Evolutionary conservation across 2,329 filamentous ascomycete genomes (phyloP), one percentile per base, ranked within the genome.

Genomic region (Xenoacremonium recifei): DNA sequence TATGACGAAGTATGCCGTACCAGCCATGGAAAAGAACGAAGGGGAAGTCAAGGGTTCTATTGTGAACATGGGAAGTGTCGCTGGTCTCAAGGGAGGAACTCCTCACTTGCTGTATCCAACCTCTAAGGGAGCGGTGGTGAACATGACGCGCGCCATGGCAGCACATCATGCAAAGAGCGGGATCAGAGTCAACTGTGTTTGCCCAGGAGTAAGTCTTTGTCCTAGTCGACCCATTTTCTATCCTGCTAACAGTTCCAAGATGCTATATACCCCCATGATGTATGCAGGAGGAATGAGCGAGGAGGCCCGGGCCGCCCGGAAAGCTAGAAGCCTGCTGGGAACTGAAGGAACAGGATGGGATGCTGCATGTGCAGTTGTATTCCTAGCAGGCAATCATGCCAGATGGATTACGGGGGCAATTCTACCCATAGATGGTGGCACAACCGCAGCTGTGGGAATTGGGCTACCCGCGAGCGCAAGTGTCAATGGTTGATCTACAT

Each of bases 41-140:
- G 67, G 67, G 0, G 67, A 73, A 25, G 54, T 64, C 39, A 66
- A 68, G 40, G 77, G 78, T 6, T 69, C 62, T 30, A 78, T 84
- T 44, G 68, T 84, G 50, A 85, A 85, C 53, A 79, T 85, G 69
- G 76, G 76, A 3, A 77, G 71, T 35, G 80, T 85, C 2, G 79
- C 80, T 0, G 80, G 80, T 0, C 37, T 74, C 21, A 63, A 63
- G n/a, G 72, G 72, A 0, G 72, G 72, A 1, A 70, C 66, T 21
- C 68, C 69, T 2, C 62, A 67, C 45, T 48, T 76, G 4, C 50
- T 74, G 2, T 75, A 75, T 34, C 71, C 72, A 6, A 74, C 71
- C 0, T 67, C 62, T 45, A 75, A 75, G 44, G 71, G 72, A 1
- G 71, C 71, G 0, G 66, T 76, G 2, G 64, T 76, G 3, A 70